Percentiles rank a stretch among this genome's conserved stretches.
phyloP scores from a whole-genome alignment of 208 protist species.

The Trypanosoma avium region DNA sequence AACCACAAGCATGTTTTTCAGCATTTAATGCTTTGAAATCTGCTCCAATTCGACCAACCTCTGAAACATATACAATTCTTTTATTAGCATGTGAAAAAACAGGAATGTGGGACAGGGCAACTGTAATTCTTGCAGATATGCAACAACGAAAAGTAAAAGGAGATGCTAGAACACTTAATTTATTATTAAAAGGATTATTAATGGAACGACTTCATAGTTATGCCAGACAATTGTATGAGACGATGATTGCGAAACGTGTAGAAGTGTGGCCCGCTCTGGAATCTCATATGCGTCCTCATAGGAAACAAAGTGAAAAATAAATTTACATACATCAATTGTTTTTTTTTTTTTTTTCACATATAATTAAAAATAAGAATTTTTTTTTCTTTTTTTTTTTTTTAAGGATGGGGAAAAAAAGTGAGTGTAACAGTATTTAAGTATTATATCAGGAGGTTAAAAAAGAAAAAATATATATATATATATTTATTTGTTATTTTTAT shows the following conservation, averaged over 20 bases:
- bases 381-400: background rate
- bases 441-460: too few species aligned
- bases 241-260: conserved; percentile 72
- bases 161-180: conserved; percentile 71
- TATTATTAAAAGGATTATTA: conserved; percentile 82
- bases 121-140: conserved; percentile 73
- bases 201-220: conserved; percentile 63
- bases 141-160: conserved; percentile 68
- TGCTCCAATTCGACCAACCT: conserved; percentile 35
- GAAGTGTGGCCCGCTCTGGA: conserved; percentile 78
- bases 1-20: conserved; percentile 74
- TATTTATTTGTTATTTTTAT: background rate
- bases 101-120: conserved; percentile 62
- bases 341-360: too few species aligned
- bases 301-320: background rate
- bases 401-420: background rate
- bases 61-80: conserved; percentile 81
- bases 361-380: conserved; percentile 1
- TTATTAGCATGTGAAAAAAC: conserved; percentile 80
- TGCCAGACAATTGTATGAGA: conserved; percentile 66
- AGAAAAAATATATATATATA: conserved; percentile 1
- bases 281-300: conserved; percentile 31
- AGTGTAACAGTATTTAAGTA: too few species aligned
- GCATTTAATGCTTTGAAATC: conserved; percentile 46
- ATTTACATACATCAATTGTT: too few species aligned